Evolutionary conservation across 208 protist genomes (phyloP), one percentile per base, ranked within the genome.

Genomic region (Acanthamoeba polyphaga): DNA sequence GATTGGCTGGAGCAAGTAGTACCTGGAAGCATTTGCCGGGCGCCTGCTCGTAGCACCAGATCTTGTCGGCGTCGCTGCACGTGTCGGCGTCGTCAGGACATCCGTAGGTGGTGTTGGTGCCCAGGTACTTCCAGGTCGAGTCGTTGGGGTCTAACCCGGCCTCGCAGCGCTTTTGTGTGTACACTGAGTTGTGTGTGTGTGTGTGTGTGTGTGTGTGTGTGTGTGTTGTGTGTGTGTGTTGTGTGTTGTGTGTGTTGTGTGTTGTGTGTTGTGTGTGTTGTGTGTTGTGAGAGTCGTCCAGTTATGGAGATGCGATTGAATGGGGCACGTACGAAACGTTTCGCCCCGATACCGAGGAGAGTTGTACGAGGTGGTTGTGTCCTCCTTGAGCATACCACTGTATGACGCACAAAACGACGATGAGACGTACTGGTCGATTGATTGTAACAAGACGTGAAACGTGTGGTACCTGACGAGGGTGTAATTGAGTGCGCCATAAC

Each of bases 11-110:
- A 19, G 24, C 10, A 29, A 46, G 38, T 76, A 27, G 43, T 53
- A 55, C 58, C 49, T 90, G 84, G 34, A 90, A 90, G 84, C 55
- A 68, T 24, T 68, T 90, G 49, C 84, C 55, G 84, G 58, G 84
- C 17, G 84, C 34, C 29, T 90, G 84, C 3, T 90, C 32, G 13
- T 53, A 84, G 46, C 74, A 84, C 74, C 74, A 84, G 34, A 84
- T 27, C 24, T 84, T 84, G 19, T 46, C 74, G 43, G 38, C 43
- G 24, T 84, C 74, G 74, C 24, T 32, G 46, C 74, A 84, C 74
- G 74, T 84, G 19, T 9, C 22, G 19, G 34, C 19, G 29, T n/a
- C 29, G 13, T 55, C 74, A 24, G 74, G 74, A 13, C 74, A 84
- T 43, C 58, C 74, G 46, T 58, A 84, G 74, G 74, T 84, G 43